Evolutionary conservation across 2,329 filamentous ascomycete genomes (phyloP).

Genomic region (Emericellopsis atlantica): DNA sequence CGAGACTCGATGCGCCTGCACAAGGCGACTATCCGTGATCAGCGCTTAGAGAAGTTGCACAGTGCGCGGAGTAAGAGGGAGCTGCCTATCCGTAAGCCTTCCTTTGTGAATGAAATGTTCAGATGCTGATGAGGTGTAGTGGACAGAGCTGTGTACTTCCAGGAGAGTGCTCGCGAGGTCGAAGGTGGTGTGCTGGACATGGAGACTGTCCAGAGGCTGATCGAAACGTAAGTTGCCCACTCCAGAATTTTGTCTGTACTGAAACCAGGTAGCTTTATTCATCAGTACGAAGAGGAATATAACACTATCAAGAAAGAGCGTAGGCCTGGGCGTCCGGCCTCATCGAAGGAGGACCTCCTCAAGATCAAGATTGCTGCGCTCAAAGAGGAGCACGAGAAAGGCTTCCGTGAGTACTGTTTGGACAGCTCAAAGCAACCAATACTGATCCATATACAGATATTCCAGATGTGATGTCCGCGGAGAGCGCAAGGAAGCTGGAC

Average conservation of each 20-base stretch:
- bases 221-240: conserved; percentile 38
- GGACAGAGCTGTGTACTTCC: conserved; percentile 47
- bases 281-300: conserved; percentile 59
- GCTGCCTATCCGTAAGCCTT: conserved; percentile 52
- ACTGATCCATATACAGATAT: conserved; percentile 35
- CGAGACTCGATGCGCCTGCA: conserved; percentile 74
- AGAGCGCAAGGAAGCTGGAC: conserved; percentile 52
- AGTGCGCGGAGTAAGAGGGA: conserved; percentile 62
- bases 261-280: conserved; percentile 33
- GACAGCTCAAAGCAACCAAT: neutral
- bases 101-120: neutral
- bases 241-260: neutral
- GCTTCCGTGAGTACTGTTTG: conserved; percentile 53
- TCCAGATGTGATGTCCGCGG: conserved; percentile 60
- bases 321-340: conserved; percentile 68
- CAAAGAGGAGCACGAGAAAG: conserved; percentile 67
- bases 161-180: conserved; percentile 46
- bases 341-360: conserved; percentile 63
- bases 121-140: conserved; percentile 8
- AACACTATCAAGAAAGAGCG: conserved; percentile 52
- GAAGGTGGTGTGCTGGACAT: conserved; percentile 32
- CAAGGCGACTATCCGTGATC: conserved; percentile 67
- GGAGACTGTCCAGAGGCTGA: conserved; percentile 45
- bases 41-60: conserved; percentile 64
- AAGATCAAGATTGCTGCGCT: conserved; percentile 59